A percentile compares a stretch with the other conserved stretches of the same genome.
These are phyloP conservation scores for Alternaria triticina DNA, from an alignment of 2,329 filamentous ascomycete genomes.

Conservation along the genomic window DNA sequence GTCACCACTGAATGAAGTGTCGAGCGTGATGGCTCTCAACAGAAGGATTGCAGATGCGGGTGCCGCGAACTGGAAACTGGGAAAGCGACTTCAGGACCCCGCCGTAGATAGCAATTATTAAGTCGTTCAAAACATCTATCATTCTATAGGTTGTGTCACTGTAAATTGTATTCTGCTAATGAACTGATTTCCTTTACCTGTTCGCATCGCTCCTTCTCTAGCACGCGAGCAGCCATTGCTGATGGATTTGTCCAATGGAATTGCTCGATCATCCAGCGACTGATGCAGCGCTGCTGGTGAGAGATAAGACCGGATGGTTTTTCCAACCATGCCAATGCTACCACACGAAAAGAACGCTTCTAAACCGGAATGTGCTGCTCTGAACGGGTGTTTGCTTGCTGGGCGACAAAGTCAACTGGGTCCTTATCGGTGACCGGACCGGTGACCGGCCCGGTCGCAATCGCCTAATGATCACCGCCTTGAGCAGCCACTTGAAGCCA, in stretches of 20 bases:
- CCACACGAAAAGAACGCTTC: not conserved
- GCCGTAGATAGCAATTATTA: not conserved
- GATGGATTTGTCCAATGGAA: not conserved
- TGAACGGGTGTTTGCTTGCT: not conserved
- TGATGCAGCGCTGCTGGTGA: not conserved
- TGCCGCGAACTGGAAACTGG: not conserved
- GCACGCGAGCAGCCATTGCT: not conserved
- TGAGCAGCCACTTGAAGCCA: not conserved
- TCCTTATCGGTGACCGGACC: conserved; percentile 1
- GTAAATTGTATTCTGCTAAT: not conserved
- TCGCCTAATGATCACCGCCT: not conserved
- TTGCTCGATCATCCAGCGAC: not conserved
- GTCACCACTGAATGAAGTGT: not conserved
- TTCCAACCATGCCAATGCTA: not conserved
- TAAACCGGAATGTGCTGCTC: not conserved
- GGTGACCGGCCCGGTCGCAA: not conserved
- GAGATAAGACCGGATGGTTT: not conserved
- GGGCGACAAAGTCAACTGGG: not conserved
- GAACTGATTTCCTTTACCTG: not conserved
- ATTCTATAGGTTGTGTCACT: too few relatives aligned
- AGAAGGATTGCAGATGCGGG: not conserved
- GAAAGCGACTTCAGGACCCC: not conserved
- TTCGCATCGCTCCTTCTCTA: not conserved
- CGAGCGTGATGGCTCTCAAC: not conserved
- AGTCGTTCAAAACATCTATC: not conserved